These are phyloP conservation scores for Pichia sp. DNA, from an alignment of 1,139 yeast genomes.

Conservation along the genomic window DNA sequence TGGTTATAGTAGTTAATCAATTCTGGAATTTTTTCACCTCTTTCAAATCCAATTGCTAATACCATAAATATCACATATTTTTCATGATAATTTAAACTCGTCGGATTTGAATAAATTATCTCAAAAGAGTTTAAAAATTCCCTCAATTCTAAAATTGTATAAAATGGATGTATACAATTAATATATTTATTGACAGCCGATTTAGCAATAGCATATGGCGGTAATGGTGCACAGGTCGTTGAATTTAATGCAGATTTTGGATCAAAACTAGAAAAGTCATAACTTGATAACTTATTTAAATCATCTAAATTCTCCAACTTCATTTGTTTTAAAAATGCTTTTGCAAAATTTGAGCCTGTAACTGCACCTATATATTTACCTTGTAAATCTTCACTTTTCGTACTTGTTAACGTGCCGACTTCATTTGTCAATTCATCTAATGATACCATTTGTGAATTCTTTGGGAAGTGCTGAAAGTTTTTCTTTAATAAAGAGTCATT, in stretches of 20 bases:
- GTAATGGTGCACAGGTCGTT: slow-evolving; percentile 19
- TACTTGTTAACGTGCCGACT: slow-evolving; percentile 20
- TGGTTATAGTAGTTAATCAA: slow-evolving; percentile 13
- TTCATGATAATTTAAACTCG: slow-evolving; percentile 14
- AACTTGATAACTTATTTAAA: slow-evolving; percentile 4
- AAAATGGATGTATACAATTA: slow-evolving; percentile 17
- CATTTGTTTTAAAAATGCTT: slow-evolving; percentile 19
- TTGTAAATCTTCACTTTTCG: slow-evolving; percentile 8
- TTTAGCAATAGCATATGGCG: slow-evolving; percentile 15
- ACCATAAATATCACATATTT: slow-evolving; percentile 20
- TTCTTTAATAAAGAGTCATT: background rate
- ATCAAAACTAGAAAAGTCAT: slow-evolving; percentile 15
- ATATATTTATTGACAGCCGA: slow-evolving; percentile 15
- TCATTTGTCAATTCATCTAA: slow-evolving; percentile 20
- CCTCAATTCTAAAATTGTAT: slow-evolving; percentile 16
- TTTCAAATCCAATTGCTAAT: slow-evolving; percentile 17
- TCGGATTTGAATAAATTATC: slow-evolving; percentile 12
- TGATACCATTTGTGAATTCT: slow-evolving; percentile 4
- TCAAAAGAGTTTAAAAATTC: slow-evolving; percentile 10
- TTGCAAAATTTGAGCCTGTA: slow-evolving; percentile 23
- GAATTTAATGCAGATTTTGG: slow-evolving; percentile 4
- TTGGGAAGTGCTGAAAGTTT: background rate
- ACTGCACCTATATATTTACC: slow-evolving; percentile 25
- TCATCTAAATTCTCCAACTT: slow-evolving; percentile 18
- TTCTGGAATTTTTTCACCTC: slow-evolving; percentile 6